phyloP scores from a whole-genome alignment of 2,329 filamentous ascomycete species.

The Tolypocladium capitatum region DNA sequence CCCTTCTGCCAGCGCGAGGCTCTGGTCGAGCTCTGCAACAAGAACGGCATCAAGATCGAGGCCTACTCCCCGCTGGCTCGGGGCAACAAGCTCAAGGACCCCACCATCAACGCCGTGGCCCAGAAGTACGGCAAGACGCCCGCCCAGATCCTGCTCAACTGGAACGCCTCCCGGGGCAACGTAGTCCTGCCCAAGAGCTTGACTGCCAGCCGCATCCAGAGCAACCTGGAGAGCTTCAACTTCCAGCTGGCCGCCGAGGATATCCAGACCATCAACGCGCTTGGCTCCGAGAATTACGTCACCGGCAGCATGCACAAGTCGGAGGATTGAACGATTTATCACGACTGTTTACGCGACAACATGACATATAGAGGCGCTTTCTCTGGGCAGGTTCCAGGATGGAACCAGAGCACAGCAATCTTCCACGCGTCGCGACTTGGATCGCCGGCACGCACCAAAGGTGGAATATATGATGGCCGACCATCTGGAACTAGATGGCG shows the following conservation, averaged over 20 bases:
- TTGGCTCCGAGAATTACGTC: conserved; percentile 58
- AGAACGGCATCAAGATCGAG: conserved; percentile 41
- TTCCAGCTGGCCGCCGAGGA: conserved; percentile 50
- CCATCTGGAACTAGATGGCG: not conserved
- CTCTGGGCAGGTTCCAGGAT: conserved; percentile 1
- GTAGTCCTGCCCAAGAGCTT: conserved; percentile 65
- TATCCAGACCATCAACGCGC: conserved; percentile 45
- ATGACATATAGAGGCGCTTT: conserved; percentile 1
- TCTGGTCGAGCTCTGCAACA: conserved; percentile 41
- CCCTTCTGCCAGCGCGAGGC: conserved; percentile 55
- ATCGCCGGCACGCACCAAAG: not conserved
- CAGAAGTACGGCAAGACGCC: conserved; percentile 58
- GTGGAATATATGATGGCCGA: not conserved
- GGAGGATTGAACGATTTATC: conserved; percentile 14
- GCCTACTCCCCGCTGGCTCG: conserved; percentile 41
- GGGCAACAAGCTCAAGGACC: conserved; percentile 35
- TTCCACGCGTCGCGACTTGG: not conserved
- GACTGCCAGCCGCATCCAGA: conserved; percentile 46
- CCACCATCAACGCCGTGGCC: conserved; percentile 47
- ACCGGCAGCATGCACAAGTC: conserved; percentile 39
- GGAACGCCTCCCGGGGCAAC: conserved; percentile 64
- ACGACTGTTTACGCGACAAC: not conserved
- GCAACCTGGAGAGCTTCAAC: conserved; percentile 50
- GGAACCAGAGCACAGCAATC: not conserved
- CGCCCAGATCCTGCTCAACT: conserved; percentile 64